A percentile compares a stretch with the other conserved stretches of the same genome.
Evolutionary conservation across 2,329 filamentous ascomycete species (phyloP).

Genomic region (Talaromyces albobiverticillius): DNA sequence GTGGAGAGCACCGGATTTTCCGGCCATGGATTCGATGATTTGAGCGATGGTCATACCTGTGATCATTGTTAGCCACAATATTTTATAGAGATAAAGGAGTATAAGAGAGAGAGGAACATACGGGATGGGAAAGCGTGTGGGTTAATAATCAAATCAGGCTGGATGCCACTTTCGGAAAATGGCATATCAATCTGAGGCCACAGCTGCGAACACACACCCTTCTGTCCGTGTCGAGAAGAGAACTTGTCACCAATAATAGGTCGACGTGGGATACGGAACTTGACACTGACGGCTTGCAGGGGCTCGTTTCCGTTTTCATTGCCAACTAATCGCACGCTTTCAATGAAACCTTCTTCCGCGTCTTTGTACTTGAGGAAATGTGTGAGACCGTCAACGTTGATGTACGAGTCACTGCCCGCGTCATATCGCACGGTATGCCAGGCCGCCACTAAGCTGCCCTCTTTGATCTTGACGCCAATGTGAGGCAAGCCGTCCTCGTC

Average conservation of each 20-base stretch:
- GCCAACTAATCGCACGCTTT: slow-evolving; percentile 88
- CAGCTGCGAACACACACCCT: slow-evolving; percentile 94
- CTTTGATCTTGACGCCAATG: slow-evolving; percentile 71
- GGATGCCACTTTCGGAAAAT: slow-evolving; percentile 93
- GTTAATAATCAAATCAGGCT: slow-evolving; percentile 98
- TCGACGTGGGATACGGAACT: slow-evolving; percentile 83
- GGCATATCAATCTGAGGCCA: slow-evolving; percentile 95
- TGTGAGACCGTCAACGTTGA: slow-evolving; percentile 82
- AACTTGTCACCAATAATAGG: slow-evolving; percentile 98
- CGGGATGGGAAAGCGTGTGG: slow-evolving; percentile 98
- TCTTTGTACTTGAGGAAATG: slow-evolving; percentile 96
- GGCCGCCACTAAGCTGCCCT: slow-evolving; percentile 82
- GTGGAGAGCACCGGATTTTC: slow-evolving; percentile 90
- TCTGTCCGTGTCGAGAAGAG: slow-evolving; percentile 96
- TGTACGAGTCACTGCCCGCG: slow-evolving; percentile 64
- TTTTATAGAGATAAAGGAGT: background rate
- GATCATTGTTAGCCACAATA: slow-evolving; percentile 10
- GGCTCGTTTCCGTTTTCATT: slow-evolving; percentile 79
- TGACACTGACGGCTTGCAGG: slow-evolving; percentile 84
- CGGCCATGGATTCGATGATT: slow-evolving; percentile 96
- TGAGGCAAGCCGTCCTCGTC: slow-evolving; percentile 85
- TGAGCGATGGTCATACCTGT: slow-evolving; percentile 96
- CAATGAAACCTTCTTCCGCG: slow-evolving; percentile 78
- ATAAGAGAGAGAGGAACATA: slow-evolving; percentile 21
- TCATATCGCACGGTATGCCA: slow-evolving; percentile 86